A percentile compares a stretch with the other conserved stretches of the same genome.
Conservation (phyloP, 1,284 basidiomycete genomes). For the Apiotrichum domesticum region DNA sequence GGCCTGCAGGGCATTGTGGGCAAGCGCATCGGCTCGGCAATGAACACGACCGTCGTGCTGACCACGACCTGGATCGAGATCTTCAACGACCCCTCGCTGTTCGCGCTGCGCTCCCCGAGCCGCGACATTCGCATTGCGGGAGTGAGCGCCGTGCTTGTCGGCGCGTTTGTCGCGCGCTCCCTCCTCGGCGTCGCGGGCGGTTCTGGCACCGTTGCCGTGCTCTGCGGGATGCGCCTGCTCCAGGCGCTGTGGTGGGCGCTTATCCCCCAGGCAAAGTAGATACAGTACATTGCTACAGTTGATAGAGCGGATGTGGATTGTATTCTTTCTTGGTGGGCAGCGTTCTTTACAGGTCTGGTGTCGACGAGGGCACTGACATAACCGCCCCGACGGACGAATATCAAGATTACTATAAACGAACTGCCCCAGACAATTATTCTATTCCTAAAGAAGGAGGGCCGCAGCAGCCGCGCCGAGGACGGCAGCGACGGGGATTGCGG, state of each 20-base stretch:
- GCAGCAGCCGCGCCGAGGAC: background rate
- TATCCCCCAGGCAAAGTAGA: constrained; percentile 47
- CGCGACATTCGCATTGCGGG: constrained; percentile 70
- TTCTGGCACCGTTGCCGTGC: constrained; percentile 47
- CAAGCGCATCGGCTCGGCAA: constrained; percentile 67
- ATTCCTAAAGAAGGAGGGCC: background rate
- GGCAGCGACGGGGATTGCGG: background rate
- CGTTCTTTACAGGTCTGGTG: too few relatives aligned
- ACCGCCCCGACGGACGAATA: too few relatives aligned
- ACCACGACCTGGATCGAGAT: constrained; percentile 83
- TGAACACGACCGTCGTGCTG: constrained; percentile 55
- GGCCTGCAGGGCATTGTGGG: constrained; percentile 72
- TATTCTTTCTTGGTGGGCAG: too few relatives aligned
- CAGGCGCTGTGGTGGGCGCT: constrained; percentile 64
- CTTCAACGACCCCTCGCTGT: constrained; percentile 68
- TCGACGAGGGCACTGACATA: too few relatives aligned
- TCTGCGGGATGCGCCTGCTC: constrained; percentile 59
- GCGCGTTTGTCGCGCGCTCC: constrained; percentile 65
- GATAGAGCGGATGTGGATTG: too few relatives aligned
- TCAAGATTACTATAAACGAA: background rate
- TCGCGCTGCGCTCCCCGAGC: constrained; percentile 51
- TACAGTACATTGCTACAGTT: background rate
- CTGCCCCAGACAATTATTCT: background rate
- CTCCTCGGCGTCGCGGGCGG: constrained; percentile 54
- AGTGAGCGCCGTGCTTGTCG: constrained; percentile 63